Evolutionary conservation across 2,329 filamentous ascomycete species (phyloP).

Genomic region (Talaromyces sp.): DNA sequence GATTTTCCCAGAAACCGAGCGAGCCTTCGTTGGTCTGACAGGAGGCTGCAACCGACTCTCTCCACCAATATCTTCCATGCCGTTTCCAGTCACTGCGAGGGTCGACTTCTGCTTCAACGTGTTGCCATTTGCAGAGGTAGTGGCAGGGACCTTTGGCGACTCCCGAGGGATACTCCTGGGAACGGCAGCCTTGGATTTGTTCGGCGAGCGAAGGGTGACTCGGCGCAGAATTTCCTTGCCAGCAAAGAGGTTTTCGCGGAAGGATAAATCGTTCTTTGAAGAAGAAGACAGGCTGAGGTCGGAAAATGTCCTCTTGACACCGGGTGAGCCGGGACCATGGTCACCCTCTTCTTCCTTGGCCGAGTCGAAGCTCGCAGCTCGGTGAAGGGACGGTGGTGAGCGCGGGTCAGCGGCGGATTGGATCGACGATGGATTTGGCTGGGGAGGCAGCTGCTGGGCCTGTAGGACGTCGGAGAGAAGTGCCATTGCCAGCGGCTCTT

Average conservation of each 20-base stretch:
- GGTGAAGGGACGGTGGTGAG: slow-evolving; percentile 34
- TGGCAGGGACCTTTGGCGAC: not conserved
- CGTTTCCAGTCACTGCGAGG: not conserved
- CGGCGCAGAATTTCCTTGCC: slow-evolving; percentile 40
- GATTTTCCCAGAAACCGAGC: slow-evolving; percentile 48
- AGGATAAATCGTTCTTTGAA: slow-evolving; percentile 29
- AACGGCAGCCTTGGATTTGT: slow-evolving; percentile 27
- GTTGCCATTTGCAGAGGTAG: not conserved
- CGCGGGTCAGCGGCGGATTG: slow-evolving; percentile 18
- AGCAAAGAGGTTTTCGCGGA: slow-evolving; percentile 34
- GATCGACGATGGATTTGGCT: slow-evolving; percentile 29
- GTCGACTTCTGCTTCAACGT: slow-evolving; percentile 1
- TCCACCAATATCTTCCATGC: not conserved
- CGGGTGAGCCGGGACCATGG: slow-evolving; percentile 22
- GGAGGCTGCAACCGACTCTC: not conserved
- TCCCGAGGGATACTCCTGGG: slow-evolving; percentile 15
- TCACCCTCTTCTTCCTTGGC: slow-evolving; percentile 40
- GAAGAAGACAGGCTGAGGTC: slow-evolving; percentile 42
- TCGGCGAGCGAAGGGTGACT: slow-evolving; percentile 33
- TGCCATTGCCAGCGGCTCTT: slow-evolving; percentile 24
- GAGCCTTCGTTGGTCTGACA: slow-evolving; percentile 35
- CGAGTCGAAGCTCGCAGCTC: slow-evolving; percentile 57
- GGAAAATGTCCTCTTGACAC: slow-evolving; percentile 47
- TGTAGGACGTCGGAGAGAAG: slow-evolving; percentile 19
- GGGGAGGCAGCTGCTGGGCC: slow-evolving; percentile 16